Evolutionary conservation across 2,329 filamentous ascomycete genomes (phyloP), one percentile per base, ranked within the genome.

Genomic region (Fusarium papillatum): DNA sequence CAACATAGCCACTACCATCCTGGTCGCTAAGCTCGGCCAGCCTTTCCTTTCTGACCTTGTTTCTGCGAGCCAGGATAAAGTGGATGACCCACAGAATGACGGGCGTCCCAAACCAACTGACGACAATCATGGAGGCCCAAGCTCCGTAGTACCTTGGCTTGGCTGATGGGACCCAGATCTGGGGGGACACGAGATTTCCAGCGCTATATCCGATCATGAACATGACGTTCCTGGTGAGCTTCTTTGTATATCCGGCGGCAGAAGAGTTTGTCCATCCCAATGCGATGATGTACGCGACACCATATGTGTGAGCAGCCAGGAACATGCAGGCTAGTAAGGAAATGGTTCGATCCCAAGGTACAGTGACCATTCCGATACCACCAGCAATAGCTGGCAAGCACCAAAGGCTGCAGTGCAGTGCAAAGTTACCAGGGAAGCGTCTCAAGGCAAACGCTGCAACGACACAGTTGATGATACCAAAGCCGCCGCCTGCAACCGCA

Each of bases 171-270:
- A 78, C 78, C 81, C 80, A 85, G 29, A 85, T 81, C 74, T 85
- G 83, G 24, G 83, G 84, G 3, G 81, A 82, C 17, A 83, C 79
- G 16, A 85, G 80, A 36, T 83, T 84, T 10, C 80, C 79, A 2
- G 82, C 72, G 9, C 81, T 80, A 48, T 83, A 83, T 2, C 83
- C 85, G 3, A 84, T 72, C 77, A 85, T 84, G 62, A 84, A 85
- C 76, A 85, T 79, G 36, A 81, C 84, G n/a, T 84, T 85, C 4
- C 84, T 80, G 0, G 85, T 86, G 17, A 85, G 82, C 74, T 86
- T 86, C 78, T 87, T 87, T 1, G 85, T 86, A 70, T 86, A 85
- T 6, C 85, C 84, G 0, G 83, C 82, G 2, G 79, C 76, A 8
- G 76, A 76, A 2, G 83, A 84, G 5, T 82, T 84, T 7, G 83